Conservation (phyloP, 140 eudicot species). For the Anethum foeniculum region DNA sequence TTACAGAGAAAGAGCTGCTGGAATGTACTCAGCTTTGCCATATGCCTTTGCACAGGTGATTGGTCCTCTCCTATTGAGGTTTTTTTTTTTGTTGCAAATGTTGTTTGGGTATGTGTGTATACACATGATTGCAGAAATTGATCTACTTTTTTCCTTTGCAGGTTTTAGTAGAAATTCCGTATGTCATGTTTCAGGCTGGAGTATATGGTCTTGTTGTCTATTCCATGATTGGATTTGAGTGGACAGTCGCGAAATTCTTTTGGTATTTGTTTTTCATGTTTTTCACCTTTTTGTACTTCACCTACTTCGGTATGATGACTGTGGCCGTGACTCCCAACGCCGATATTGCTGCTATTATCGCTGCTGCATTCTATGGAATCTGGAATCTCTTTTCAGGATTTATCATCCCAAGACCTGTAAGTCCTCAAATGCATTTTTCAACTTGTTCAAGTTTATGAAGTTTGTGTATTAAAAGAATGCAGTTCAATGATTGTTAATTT, state of each 20-base stretch:
- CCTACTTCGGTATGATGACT: slow-evolving; percentile 67
- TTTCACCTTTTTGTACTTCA: slow-evolving; percentile 47
- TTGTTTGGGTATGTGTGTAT: background rate
- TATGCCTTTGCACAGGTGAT: slow-evolving; percentile 83
- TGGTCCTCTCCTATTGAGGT: background rate
- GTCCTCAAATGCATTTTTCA: slow-evolving; percentile 3
- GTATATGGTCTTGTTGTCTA: slow-evolving; percentile 45
- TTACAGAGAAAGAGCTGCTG: slow-evolving; percentile 78
- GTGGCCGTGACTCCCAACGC: slow-evolving; percentile 65
- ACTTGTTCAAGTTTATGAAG: background rate
- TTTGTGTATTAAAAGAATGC: background rate
- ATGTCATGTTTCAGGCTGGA: slow-evolving; percentile 34
- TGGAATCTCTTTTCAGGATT: slow-evolving; percentile 72
- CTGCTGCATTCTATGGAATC: slow-evolving; percentile 39
- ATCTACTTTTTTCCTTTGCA: slow-evolving; percentile 10
- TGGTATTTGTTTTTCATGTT: slow-evolving; percentile 51
- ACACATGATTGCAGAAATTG: background rate
- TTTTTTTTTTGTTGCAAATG: background rate
- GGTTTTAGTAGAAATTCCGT: slow-evolving; percentile 62
- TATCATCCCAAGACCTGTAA: slow-evolving; percentile 60
- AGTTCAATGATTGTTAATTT: background rate
- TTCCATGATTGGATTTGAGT: slow-evolving; percentile 60
- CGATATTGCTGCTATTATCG: slow-evolving; percentile 42
- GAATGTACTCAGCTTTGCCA: slow-evolving; percentile 80
- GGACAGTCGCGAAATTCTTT: slow-evolving; percentile 45